Base-by-base conservation (phyloP, 768 basidiomycete genomes). In the Lentinus brumalis region DNA sequence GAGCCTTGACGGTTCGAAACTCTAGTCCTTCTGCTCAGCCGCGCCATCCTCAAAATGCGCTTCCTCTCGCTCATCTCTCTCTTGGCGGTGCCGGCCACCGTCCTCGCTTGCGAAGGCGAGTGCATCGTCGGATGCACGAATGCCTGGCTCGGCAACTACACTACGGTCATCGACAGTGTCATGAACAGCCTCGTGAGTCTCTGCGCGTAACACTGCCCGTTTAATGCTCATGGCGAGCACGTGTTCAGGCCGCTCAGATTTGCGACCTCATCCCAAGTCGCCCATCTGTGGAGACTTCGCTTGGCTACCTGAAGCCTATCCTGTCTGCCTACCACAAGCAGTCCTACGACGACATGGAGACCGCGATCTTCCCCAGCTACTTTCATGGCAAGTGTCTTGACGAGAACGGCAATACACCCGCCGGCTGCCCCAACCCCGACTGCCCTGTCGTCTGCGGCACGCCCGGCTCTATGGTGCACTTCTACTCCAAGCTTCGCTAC, bases 401-500 rank as follows among this genome's bases (percentile, higher is more conserved):
- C 67, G 50, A 77, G 26, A 75, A 82, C 46, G 83, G 84, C 44
- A 73, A 78, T 57, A 82, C 88, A 42, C 90, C 89, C 15, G 54
- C 74, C 2, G 90, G 91, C 26, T 92, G 91, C 66, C 90, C 90
- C 9, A 89, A 91, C 65, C 88, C 89, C 39, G 84, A 91, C 67
- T 92, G 90, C 69, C 83, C 88, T 21, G 82, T 90, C 57, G 83
- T 91, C 35, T 92, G 90, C 63, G 89, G 91, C 67, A 92, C 90
- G 5, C 88, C 91, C n/a, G 89, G 90, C 10, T 91, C 89, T 3
- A 73, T 92, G 65, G 81, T 88, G 10, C 88, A 91, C 73, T 88
- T 84, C 74, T 91, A 79, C 73, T 52, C 75, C 8, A 77, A 66
- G 31, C 76, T 91, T 18, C 68, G 73, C 38, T 72, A 66, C 51